Percentiles rank a stretch among this genome's conserved stretches.
Conservation (phyloP, 805 yeast genomes). For the Saturnispora kantuleensis region DNA sequence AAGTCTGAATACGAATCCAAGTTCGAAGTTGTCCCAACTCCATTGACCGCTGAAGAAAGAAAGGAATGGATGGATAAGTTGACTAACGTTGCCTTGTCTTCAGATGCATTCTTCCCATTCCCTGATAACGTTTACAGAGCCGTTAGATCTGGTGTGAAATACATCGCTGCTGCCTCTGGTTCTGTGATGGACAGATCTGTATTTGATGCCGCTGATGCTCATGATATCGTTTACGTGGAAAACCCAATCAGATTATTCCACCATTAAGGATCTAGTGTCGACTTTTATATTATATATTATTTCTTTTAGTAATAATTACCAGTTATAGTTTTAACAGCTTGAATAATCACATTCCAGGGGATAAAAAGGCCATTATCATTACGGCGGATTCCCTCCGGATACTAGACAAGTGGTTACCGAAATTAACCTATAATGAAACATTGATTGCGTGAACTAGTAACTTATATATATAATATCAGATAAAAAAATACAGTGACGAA, state of each 20-base stretch:
- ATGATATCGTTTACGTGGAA: conserved; percentile 85
- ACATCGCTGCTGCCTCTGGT: conserved; percentile 94
- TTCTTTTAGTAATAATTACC: conserved; percentile 1
- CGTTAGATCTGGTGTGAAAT: conserved; percentile 91
- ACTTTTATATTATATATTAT: neutral
- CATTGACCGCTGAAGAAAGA: conserved; percentile 76
- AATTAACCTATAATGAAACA: too few relatives aligned
- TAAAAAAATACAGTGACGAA: too few relatives aligned
- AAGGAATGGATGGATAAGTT: conserved; percentile 76
- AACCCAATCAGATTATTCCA: conserved; percentile 98
- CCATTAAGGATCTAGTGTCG: conserved; percentile 41
- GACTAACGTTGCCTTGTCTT: conserved; percentile 80
- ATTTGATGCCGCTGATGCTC: conserved; percentile 88
- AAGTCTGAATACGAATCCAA: conserved; percentile 84
- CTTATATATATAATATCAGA: too few relatives aligned
- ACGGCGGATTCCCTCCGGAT: too few relatives aligned
- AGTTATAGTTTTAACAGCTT: neutral
- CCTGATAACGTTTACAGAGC: conserved; percentile 98
- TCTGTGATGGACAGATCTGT: conserved; percentile 97
- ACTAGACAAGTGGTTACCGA: too few relatives aligned
- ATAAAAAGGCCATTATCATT: too few relatives aligned
- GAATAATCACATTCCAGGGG: too few relatives aligned
- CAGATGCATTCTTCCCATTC: conserved; percentile 99
- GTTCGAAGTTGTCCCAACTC: conserved; percentile 74
- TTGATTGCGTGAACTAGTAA: too few relatives aligned